Percentiles rank a stretch among this genome's conserved stretches.
Evolutionary conservation across 2,329 filamentous ascomycete genomes (phyloP).

Genomic region (Botrytis tulipae): DNA sequence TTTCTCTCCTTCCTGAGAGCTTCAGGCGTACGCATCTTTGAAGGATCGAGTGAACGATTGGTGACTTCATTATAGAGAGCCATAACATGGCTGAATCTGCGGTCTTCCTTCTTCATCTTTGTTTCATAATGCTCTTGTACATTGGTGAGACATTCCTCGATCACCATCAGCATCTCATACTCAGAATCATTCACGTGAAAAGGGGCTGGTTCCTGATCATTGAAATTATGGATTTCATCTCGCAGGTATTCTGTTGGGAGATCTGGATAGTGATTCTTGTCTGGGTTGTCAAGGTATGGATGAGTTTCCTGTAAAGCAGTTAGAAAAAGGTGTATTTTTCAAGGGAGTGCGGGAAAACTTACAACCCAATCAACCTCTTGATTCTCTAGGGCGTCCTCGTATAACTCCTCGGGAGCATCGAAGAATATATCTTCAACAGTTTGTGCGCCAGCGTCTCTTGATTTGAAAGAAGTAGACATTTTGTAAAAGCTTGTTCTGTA

Average conservation of each 20-base stretch:
- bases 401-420: background rate
- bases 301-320: background rate
- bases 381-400: background rate
- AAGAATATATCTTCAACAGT: background rate
- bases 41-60: background rate
- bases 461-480: background rate
- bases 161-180: background rate
- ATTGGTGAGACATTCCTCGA: background rate
- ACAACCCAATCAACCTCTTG: background rate
- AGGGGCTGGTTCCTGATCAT: background rate
- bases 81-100: background rate
- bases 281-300: background rate
- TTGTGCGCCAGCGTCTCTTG: background rate
- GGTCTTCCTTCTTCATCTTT: background rate
- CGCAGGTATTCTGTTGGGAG: background rate
- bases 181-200: background rate
- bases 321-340: background rate
- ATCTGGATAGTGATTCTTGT: background rate
- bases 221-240: background rate
- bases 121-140: background rate
- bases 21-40: too few relatives aligned
- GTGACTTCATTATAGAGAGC: background rate
- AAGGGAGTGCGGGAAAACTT: background rate
- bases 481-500: too few relatives aligned
- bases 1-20: background rate